Conservation (phyloP, 495 filamentous ascomycete genomes). For the Trichoderma parareesei region DNA sequence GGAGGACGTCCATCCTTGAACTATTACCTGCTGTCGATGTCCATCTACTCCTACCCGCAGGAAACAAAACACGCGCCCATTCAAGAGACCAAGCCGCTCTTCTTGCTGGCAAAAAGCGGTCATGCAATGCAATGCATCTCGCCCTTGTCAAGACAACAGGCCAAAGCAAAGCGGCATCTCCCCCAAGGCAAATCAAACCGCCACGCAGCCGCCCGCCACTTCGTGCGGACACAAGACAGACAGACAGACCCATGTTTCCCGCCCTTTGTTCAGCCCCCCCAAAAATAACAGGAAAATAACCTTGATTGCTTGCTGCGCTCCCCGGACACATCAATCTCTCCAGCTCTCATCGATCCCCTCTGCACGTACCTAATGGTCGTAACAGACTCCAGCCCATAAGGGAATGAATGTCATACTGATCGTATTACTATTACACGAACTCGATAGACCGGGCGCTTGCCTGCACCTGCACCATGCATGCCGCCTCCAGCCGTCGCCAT, state of each 20-base stretch:
- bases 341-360: neutral
- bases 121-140: too few species aligned
- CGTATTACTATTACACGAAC: neutral
- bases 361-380: too few species aligned
- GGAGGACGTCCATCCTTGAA: neutral
- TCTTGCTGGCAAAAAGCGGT: too few species aligned
- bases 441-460: neutral
- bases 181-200: neutral
- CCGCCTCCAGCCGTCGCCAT: neutral
- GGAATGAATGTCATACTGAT: too few species aligned
- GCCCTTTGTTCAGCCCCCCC: neutral
- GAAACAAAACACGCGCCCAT: neutral
- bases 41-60: neutral
- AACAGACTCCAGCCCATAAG: too few species aligned
- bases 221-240: neutral
- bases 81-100: too few species aligned
- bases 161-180: too few species aligned
- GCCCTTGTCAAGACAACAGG: too few species aligned
- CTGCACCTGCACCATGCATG: neutral
- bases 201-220: neutral
- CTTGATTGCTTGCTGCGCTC: too few species aligned
- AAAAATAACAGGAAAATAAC: too few species aligned
- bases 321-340: neutral
- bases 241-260: neutral
- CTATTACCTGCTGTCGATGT: neutral